Base-by-base conservation (phyloP, 805 yeast genomes). In the Schwanniomyces sp. region DNA sequence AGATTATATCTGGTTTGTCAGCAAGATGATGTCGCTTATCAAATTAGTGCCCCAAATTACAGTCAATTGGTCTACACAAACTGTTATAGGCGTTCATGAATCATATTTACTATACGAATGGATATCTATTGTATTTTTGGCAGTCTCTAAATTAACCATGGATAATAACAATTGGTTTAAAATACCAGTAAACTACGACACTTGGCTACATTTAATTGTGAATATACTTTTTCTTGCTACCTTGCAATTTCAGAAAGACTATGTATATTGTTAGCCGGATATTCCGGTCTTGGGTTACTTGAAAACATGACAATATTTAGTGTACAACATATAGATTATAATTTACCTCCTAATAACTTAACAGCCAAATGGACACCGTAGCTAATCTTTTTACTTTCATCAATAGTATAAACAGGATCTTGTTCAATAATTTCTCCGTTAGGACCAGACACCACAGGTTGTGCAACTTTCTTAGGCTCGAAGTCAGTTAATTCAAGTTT, bases 351-450 rank as follows among this genome's bases (percentile, higher is more conserved):
- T 17, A 87, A 58, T 10, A 85, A 48, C 41, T 73, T 79, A n/a
- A 91, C 79, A 1, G 91, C 90, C 40, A 85, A 54, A 47, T 79
- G 81, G 14, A 88, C 91, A 14, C 85, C 83, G 41, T 70, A 67
- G 41, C 85, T 74, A 38, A 88, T 81, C 39, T 77, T 68, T 56
- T 95, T 76, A 40, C 84, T 86, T 30, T 75, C 73, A 43, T 81
- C 81, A 6, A 76, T 65, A 11, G 76, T 73, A 45, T 59, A 64
- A 4, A 52, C 45, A 4, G 44, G 44, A 18, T n/a, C 41, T n/a
- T 26, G 17, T 32, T 44, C 38, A 9, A 2, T n/a, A 16, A 7
- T 24, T 37, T 38, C 38, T 9, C 43, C 48, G 16, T 39, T 34
- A 12, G 40, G 47, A 2, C 28, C 49, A 12, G 32, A 18, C 7